Evolutionary conservation across 2,329 filamentous ascomycete species (phyloP), one percentile per base, ranked within the genome.

Genomic region (Hymenoscyphus albidus): DNA sequence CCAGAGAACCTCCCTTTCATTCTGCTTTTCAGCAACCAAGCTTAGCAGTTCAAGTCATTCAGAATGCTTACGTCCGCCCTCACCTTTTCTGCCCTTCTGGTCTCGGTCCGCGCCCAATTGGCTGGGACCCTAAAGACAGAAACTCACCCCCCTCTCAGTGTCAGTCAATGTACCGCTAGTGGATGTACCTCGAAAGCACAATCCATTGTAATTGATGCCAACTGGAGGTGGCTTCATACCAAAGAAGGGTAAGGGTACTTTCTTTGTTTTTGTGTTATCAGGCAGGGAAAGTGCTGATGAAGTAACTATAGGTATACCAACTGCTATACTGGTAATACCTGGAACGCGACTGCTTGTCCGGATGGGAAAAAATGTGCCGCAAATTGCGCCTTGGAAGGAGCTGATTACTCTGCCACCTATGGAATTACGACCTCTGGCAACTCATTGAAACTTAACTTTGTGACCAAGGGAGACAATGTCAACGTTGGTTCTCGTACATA

Each of bases 401-500:
- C 82, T 56, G 81, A 84, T 68, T 85, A 85, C 72, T 63, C 75
- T 3, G 72, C 70, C 58, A 84, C 81, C 40, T 85, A 85, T 64
- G 83, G 85, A 69, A 82, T 87, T 72, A 82, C 78, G 60, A 80
- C 85, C 65, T 80, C 78, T 72, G 81, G 80, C 69, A 79, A 82
- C 72, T 74, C 80, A 64, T 77, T 88, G 69, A 83, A 77, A 70
- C 78, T 88, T 70, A 81, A 82, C 75, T 86, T 87, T 71, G 83
- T 87, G 67, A 86, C 83, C 67, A 78, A 83, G 70, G 77, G 60
- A 5, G n/a, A 63, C 13, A 65, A 70, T 42, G 69, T 79, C 70
- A 84, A 83, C 72, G 73, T 83, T 57, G 81, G 82, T 44, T 79
- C 85, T 62, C 84, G 88, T 71, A 79, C 87, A 60, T 91, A 90